phyloP scores from a whole-genome alignment of 108 stramenopile genomes.

The Cyclostephanos invisitatus region DNA sequence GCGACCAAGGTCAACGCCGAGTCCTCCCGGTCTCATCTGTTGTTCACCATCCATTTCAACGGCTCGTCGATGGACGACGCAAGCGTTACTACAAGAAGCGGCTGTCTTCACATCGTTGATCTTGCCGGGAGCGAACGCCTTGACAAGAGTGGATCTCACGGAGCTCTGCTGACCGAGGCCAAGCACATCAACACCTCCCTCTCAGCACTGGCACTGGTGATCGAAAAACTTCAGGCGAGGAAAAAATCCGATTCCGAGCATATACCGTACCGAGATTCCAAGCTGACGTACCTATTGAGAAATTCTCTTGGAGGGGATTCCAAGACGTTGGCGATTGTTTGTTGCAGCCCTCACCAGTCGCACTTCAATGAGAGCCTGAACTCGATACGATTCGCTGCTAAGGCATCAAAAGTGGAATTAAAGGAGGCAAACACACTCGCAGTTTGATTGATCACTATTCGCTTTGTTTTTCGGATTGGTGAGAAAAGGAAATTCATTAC shows the following conservation, averaged over 20 bases:
- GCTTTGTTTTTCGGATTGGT: no score
- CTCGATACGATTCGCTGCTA: conserved; percentile 86
- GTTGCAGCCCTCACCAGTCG: conserved; percentile 82
- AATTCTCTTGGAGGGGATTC: conserved; percentile 88
- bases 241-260: conserved; percentile 48
- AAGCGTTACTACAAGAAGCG: conserved; percentile 48
- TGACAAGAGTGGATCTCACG: conserved; percentile 78
- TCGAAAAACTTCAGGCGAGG: conserved; percentile 76
- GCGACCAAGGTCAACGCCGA: conserved; percentile 85
- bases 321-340: conserved; percentile 91
- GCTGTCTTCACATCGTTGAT: conserved; percentile 82
- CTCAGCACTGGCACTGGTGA: conserved; percentile 72
- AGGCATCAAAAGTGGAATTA: conserved; percentile 82
- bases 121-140: conserved; percentile 94
- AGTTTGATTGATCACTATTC: background rate
- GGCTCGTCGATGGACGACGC: conserved; percentile 48
- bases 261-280: conserved; percentile 93
- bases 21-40: conserved; percentile 80
- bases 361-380: conserved; percentile 86
- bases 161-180: conserved; percentile 78
- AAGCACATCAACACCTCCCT: conserved; percentile 88
- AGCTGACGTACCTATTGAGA: conserved; percentile 89
- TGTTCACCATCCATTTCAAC: conserved; percentile 82
- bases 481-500: no score
- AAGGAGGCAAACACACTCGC: conserved; percentile 46